A percentile compares a stretch with the other conserved stretches of the same genome.
Evolutionary conservation across 306 rosid genomes (phyloP).

Genomic region (Alnus rubra): DNA sequence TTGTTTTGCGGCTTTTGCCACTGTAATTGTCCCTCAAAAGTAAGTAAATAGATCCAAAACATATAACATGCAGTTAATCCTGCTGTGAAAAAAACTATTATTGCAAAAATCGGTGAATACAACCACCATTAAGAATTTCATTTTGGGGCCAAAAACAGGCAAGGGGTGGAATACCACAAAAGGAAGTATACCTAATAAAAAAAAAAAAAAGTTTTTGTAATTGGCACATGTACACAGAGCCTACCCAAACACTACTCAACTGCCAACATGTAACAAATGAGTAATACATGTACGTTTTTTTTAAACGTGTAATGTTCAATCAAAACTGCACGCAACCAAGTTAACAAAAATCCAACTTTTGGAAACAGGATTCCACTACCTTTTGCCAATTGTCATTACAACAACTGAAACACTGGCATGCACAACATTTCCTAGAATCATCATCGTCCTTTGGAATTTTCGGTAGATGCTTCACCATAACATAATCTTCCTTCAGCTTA

Average conservation of each 20-base stretch:
- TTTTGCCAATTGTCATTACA: constrained; percentile 99
- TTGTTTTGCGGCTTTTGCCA: too few species aligned
- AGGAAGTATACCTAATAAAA: too few species aligned
- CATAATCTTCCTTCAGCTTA: constrained; percentile 90
- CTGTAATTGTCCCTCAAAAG: too few species aligned
- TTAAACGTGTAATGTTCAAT: neutral
- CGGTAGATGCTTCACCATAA: constrained; percentile 95
- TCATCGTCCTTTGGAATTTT: constrained; percentile 61
- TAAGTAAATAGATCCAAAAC: too few species aligned
- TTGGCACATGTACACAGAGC: neutral
- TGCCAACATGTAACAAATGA: neutral
- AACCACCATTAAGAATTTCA: too few species aligned
- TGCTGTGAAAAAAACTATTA: too few species aligned
- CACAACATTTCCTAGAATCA: constrained; percentile 72
- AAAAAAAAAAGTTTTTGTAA: too few species aligned
- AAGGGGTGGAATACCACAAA: too few species aligned
- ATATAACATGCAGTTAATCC: too few species aligned
- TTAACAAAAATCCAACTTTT: constrained; percentile 6
- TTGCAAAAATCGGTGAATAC: too few species aligned
- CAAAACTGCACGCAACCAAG: constrained; percentile 20
- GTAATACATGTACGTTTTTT: neutral
- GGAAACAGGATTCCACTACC: constrained; percentile 47
- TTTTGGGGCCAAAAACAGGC: too few species aligned
- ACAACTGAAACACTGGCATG: constrained; percentile 69
- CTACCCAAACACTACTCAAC: neutral